A percentile compares a stretch with the other conserved stretches of the same genome.
Conservation (phyloP, 2,329 filamentous ascomycete genomes). For the Ilyonectria robusta region DNA sequence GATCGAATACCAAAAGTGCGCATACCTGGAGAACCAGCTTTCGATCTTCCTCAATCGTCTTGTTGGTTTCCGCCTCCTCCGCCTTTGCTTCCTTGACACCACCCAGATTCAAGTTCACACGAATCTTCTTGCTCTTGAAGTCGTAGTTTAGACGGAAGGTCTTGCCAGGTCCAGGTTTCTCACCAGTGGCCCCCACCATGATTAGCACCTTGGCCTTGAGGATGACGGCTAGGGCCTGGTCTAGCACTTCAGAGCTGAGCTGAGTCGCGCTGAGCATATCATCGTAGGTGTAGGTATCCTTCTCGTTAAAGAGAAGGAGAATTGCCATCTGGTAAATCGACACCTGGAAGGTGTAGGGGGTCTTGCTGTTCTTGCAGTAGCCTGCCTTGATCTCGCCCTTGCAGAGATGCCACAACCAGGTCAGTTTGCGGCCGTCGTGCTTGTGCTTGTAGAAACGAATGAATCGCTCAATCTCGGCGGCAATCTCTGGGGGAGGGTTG, state of each 20-base stretch:
- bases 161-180: constrained; percentile 83
- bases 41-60: constrained; percentile 98
- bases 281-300: constrained; percentile 86
- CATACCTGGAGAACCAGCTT: constrained; percentile 96
- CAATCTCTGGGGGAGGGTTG: constrained; percentile 86
- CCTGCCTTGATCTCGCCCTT: constrained; percentile 97
- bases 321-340: constrained; percentile 99
- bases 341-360: constrained; percentile 96
- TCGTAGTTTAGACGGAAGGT: constrained; percentile 90
- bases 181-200: constrained; percentile 75
- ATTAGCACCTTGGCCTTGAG: constrained; percentile 93
- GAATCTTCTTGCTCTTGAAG: constrained; percentile 99
- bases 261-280: constrained; percentile 88
- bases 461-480: constrained; percentile 91
- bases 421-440: constrained; percentile 95
- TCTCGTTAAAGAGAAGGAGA: constrained; percentile 93
- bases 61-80: constrained; percentile 97
- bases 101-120: constrained; percentile 94
- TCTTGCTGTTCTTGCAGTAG: constrained; percentile 90
- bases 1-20: constrained; percentile 1
- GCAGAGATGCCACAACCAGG: constrained; percentile 98
- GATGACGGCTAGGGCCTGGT: constrained; percentile 88
- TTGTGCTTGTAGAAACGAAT: constrained; percentile 94
- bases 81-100: constrained; percentile 97
- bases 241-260: constrained; percentile 84